Evolutionary conservation across 106 monocot genomes (phyloP).

Genomic region (Allium sativum): DNA sequence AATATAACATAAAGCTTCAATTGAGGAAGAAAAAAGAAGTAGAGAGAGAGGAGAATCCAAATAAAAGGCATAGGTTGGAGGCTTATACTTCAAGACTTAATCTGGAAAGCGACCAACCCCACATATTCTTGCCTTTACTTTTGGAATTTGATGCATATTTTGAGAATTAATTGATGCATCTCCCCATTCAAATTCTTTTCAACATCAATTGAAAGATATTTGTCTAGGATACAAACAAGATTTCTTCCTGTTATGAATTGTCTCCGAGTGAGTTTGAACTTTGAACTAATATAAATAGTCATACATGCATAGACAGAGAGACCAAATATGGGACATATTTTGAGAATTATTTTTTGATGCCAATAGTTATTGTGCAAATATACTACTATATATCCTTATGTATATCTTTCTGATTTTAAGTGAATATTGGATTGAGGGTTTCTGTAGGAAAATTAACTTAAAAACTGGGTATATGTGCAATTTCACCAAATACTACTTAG

Average conservation of each 20-base stretch:
- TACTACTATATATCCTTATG: too few relatives aligned
- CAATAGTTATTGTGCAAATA: not conserved
- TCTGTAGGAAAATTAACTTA: not conserved
- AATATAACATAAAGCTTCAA: slow-evolving; percentile 3
- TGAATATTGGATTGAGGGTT: too few relatives aligned
- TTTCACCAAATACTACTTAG: not conserved
- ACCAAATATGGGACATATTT: not conserved
- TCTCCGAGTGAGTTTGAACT: too few relatives aligned
- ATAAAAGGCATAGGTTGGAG: slow-evolving; percentile 75
- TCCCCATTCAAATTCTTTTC: too few relatives aligned
- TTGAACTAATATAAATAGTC: too few relatives aligned
- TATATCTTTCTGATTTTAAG: too few relatives aligned
- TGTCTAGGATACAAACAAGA: too few relatives aligned
- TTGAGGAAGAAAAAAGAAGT: slow-evolving; percentile 1
- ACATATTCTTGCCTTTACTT: slow-evolving; percentile 30
- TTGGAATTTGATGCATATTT: slow-evolving; percentile 41
- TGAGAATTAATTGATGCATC: not conserved
- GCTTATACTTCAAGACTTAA: slow-evolving; percentile 65
- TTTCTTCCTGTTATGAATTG: too few relatives aligned
- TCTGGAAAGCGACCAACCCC: slow-evolving; percentile 61
- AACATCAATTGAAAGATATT: too few relatives aligned
- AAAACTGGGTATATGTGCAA: not conserved
- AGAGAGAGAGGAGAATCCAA: slow-evolving; percentile 26
- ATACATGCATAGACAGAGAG: not conserved
- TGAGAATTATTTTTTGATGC: not conserved